Conservation (phyloP, 2,329 filamentous ascomycete species). For the Phyllosticta citrichinensis region DNA sequence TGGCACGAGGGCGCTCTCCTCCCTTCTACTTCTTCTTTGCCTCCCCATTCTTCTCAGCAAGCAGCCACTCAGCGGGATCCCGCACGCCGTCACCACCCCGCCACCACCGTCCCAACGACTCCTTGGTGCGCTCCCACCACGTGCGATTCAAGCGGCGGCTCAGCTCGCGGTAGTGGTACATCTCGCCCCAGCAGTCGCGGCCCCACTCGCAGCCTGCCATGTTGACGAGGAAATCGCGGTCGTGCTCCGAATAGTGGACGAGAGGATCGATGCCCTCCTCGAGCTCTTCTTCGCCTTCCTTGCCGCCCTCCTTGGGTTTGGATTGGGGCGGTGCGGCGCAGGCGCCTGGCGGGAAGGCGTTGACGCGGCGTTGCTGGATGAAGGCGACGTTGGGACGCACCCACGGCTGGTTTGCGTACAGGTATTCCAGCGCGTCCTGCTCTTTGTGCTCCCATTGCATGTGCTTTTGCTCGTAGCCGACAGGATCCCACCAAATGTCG, state of each 20-base stretch:
- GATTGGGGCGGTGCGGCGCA: conserved; percentile 38
- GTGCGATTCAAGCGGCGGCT: conserved; percentile 83
- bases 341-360: conserved; percentile 84
- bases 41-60: neutral
- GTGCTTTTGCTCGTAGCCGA: conserved; percentile 94
- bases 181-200: conserved; percentile 94
- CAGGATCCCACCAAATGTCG: conserved; percentile 97
- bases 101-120: neutral
- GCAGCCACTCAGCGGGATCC: neutral
- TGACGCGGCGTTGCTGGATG: conserved; percentile 82
- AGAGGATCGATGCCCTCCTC: conserved; percentile 63
- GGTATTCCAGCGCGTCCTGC: conserved; percentile 85
- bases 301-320: neutral
- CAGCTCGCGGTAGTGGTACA: conserved; percentile 88
- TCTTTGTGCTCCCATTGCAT: conserved; percentile 99
- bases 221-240: conserved; percentile 90
- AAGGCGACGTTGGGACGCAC: conserved; percentile 82
- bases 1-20: too few relatives aligned
- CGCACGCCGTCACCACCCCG: neutral
- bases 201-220: conserved; percentile 99
- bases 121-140: conserved; percentile 6
- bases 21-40: neutral
- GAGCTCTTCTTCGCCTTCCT: conserved; percentile 28
- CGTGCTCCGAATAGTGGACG: conserved; percentile 77
- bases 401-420: conserved; percentile 90